Conservation (phyloP, 2,329 filamentous ascomycete species). For the Nemania abortiva region DNA sequence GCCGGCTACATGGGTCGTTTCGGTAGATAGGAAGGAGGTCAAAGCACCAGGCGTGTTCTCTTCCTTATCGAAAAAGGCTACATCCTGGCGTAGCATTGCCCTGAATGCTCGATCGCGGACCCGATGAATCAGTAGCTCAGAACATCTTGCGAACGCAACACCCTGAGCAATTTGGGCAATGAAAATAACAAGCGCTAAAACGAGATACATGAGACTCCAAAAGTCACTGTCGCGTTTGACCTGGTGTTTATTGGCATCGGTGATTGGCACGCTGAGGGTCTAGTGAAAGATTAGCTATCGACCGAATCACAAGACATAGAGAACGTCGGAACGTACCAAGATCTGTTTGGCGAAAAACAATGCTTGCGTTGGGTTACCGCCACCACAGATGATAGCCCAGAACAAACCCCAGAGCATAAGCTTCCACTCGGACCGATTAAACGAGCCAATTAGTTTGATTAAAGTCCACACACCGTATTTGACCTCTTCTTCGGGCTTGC, state of each 20-base stretch:
- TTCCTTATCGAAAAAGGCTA: constrained; percentile 89
- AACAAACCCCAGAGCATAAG: constrained; percentile 79
- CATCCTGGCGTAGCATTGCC: constrained; percentile 90
- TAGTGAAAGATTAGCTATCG: constrained; percentile 40
- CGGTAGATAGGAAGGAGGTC: constrained; percentile 88
- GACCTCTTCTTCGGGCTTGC: constrained; percentile 60
- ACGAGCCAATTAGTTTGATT: constrained; percentile 81
- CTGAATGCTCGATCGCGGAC: constrained; percentile 87
- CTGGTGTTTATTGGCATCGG: constrained; percentile 61
- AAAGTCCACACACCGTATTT: constrained; percentile 80
- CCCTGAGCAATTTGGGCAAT: constrained; percentile 77
- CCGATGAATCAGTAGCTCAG: constrained; percentile 85
- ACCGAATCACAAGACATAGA: constrained; percentile 11
- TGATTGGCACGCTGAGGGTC: constrained; percentile 57
- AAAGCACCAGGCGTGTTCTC: constrained; percentile 91
- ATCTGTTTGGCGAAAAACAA: constrained; percentile 94
- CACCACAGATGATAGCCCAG: constrained; percentile 82
- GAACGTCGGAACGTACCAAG: constrained; percentile 68
- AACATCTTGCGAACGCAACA: constrained; percentile 82
- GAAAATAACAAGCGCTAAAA: constrained; percentile 81
- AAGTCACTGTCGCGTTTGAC: constrained; percentile 81
- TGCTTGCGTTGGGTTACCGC: constrained; percentile 80
- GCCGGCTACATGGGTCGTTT: constrained; percentile 89
- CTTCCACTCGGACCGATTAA: constrained; percentile 79
- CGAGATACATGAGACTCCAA: constrained; percentile 89